Evolutionary conservation across 495 filamentous ascomycete genomes (phyloP), one percentile per base, ranked within the genome.

Genomic region (Collariella sp.): DNA sequence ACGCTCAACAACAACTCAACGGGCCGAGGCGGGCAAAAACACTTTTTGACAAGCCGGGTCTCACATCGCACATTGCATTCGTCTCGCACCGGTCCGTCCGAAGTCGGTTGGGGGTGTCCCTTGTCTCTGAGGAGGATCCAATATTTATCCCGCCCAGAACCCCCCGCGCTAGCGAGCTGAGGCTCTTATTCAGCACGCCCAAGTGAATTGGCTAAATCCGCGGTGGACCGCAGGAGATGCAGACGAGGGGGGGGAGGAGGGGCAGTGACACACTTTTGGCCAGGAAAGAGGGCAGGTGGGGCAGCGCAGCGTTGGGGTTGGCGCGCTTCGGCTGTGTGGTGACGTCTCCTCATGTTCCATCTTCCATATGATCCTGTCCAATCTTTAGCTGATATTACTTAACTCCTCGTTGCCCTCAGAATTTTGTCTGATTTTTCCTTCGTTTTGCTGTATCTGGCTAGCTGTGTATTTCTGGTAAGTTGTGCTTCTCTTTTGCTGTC

Each of bases 181-280:
- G 57, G 57, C 47, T 59, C 57, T 59, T 55, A 52, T 43, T 59
- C 52, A 55, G 57, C 52, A 19, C 29, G n/a, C 46, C 29, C 7
- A 10, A 26, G 47, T 43, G 50, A 55, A 48, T 55, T 59, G 57
- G 57, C 46, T 59, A 59, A 59, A 55, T 59, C 52, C 46, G 47
- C 46, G 47, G 57, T 59, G 57, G 51, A 55, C 40, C 18, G 38
- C 29, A 29, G 23, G 23, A 46, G 15, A 34, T 11, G 16, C 34
- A 18, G 24, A 22, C 44, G 50, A 44, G 43, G 44, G 35, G 35
- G 16, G 22, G 13, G 24, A 22, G 36, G 50, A 44, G 43, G 44
- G 35, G 35, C 38, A 31, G 50, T 49, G 50, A 35, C 31, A 33
- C 50, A 52, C 35, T 45, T 24, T 19, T 41, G 13, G 29, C 24